These are phyloP conservation scores for Aureobasidium sp. DNA, from an alignment of 2,329 filamentous ascomycete species.

Conservation along the genomic window DNA sequence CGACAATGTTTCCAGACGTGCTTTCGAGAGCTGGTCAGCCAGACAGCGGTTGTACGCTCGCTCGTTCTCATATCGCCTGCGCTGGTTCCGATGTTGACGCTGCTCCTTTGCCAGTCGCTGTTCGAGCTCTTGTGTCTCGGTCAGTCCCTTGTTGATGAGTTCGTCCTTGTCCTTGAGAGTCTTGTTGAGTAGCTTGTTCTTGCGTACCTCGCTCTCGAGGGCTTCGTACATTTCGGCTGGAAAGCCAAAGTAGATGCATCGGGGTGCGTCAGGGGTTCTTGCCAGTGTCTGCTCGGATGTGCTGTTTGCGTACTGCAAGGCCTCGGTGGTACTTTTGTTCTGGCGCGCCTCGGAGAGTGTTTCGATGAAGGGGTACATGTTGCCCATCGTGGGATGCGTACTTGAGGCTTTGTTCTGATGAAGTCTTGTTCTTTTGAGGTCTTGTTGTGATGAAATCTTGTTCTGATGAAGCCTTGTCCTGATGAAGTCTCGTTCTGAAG, in stretches of 20 bases:
- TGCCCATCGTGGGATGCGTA: not conserved
- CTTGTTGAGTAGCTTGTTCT: not conserved
- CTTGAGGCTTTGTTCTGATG: not conserved
- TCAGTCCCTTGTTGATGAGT: not conserved
- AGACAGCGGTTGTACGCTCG: not conserved
- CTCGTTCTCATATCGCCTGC: not conserved
- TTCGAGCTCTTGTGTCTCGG: not conserved
- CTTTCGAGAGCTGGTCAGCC: not conserved
- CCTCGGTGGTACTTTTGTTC: not conserved
- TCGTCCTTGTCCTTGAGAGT: not conserved
- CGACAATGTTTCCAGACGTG: not conserved
- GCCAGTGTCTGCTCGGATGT: not conserved
- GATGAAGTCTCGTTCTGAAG: no score
- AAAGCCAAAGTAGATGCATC: not conserved
- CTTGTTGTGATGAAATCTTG: not conserved
- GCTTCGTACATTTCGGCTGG: not conserved
- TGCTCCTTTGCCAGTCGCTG: not conserved
- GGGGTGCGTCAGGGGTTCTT: not conserved
- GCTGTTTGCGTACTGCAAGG: not conserved
- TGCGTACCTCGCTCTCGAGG: not conserved
- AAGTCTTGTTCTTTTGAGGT: not conserved
- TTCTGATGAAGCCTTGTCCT: not conserved
- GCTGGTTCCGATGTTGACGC: not conserved
- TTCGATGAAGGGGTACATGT: not conserved
- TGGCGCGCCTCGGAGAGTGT: not conserved